phyloP scores from a whole-genome alignment of 257 asterid genomes.

The Solanum sejunctum region DNA sequence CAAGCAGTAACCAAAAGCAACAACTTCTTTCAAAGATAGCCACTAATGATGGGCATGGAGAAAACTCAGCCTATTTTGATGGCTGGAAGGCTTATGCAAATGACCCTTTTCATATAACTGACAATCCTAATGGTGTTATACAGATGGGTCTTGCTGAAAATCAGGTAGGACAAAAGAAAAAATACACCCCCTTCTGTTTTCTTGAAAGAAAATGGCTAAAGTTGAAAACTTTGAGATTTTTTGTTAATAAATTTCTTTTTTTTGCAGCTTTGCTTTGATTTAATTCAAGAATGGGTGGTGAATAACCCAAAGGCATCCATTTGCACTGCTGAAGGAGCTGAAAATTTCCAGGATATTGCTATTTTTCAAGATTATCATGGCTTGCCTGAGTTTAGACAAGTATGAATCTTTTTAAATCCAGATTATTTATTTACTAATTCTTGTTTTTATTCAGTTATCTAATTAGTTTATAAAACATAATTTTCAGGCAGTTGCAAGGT shows the following conservation, averaged over 20 bases:
- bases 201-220: background rate
- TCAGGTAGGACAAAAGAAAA: slow-evolving; percentile 17
- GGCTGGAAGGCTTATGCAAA: slow-evolving; percentile 38
- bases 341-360: slow-evolving; percentile 43
- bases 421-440: background rate
- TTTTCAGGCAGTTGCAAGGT: slow-evolving; percentile 70
- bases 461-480: background rate
- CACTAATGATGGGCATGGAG: no score
- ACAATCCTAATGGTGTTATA: slow-evolving; percentile 48
- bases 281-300: slow-evolving; percentile 43
- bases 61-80: slow-evolving; percentile 3
- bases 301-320: slow-evolving; percentile 52
- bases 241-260: background rate
- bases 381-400: slow-evolving; percentile 67
- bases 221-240: background rate
- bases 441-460: background rate
- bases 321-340: slow-evolving; percentile 44
- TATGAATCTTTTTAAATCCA: slow-evolving; percentile 6
- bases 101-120: slow-evolving; percentile 31
- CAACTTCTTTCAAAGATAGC: no score
- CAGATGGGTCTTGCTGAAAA: slow-evolving; percentile 74
- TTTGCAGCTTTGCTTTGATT: slow-evolving; percentile 49
- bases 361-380: slow-evolving; percentile 70
- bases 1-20: no score
- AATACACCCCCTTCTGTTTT: no score